Evolutionary conservation across 2,329 filamentous ascomycete genomes (phyloP).

Genomic region (Aureobasidium pullulans): DNA sequence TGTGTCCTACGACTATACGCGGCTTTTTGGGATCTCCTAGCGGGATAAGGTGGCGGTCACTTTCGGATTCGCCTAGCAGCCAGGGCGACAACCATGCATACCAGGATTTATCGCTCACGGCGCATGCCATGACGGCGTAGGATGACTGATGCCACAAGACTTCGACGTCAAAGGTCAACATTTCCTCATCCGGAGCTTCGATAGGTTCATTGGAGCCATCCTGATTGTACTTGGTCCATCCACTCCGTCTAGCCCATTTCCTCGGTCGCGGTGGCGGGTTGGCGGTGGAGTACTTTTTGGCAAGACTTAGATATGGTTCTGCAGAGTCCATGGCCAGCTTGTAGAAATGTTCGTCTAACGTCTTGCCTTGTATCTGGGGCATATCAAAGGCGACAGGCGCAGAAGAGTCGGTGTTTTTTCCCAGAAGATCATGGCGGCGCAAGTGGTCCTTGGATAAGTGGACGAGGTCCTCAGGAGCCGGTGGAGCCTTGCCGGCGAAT

Average conservation of each 20-base stretch:
- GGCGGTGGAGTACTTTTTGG: slow-evolving; percentile 64
- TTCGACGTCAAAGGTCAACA: slow-evolving; percentile 92
- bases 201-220: slow-evolving; percentile 68
- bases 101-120: slow-evolving; percentile 82
- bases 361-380: slow-evolving; percentile 67
- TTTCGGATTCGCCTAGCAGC: slow-evolving; percentile 74
- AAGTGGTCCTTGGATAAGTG: slow-evolving; percentile 77
- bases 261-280: slow-evolving; percentile 54
- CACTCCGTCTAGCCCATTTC: slow-evolving; percentile 71
- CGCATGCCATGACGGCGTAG: slow-evolving; percentile 95
- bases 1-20: slow-evolving; percentile 84
- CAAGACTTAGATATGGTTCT: slow-evolving; percentile 70
- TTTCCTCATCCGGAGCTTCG: slow-evolving; percentile 67
- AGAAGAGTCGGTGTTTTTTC: slow-evolving; percentile 74
- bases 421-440: slow-evolving; percentile 73
- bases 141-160: slow-evolving; percentile 91
- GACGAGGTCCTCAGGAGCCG: slow-evolving; percentile 58
- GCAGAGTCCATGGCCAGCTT: slow-evolving; percentile 79
- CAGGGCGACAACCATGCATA: slow-evolving; percentile 97
- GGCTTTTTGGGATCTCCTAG: slow-evolving; percentile 67
- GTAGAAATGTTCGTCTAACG: slow-evolving; percentile 89
- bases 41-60: slow-evolving; percentile 74
- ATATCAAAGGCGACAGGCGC: slow-evolving; percentile 78
- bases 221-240: slow-evolving; percentile 86
- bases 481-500: slow-evolving; percentile 53